Evolutionary conservation across 352 stramenopile species (phyloP), one percentile per base, ranked within the genome.

Genomic region (Globisporangium paddicum): DNA sequence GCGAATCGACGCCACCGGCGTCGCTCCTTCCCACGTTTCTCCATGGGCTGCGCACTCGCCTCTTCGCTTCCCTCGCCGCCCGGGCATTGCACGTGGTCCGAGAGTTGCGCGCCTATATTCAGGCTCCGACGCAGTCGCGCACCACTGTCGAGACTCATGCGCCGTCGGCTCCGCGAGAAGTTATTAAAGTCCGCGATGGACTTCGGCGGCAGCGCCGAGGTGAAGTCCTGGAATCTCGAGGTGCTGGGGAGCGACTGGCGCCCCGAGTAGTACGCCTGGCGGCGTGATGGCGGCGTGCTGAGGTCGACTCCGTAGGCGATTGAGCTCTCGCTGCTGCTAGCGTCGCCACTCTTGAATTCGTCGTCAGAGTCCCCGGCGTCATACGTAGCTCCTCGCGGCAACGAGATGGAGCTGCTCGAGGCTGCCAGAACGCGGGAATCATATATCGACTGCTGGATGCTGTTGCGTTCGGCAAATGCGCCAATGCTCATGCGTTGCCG

Each of bases 101-200:
- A 18, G 16, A 44, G 25, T 25, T 51, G 45, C 14, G 14, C 45
- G 25, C 37, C 45, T 25, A 51, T 6, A 25, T 25, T 51, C 14
- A 51, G 21, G 8, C 45, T 16, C 23, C 45, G 50, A 7, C 28
- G 34, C 19, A 44, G 21, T 1, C 50, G 50, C 19, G 8, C 14
- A 11, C 16, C 25, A 11, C 18, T 51, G 16, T 51, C 53, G 10
- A 59, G 14, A 21, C 53, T 59, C 38, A 35, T 48, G n/a, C 53
- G 41, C n/a, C 53, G 38, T 8, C 53, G 38, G 28, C 53, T 59
- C 0, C 53, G 45, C 21, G 45, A 18, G 28, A 62, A 62, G 37
- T 62, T 62, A 10, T 55, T 34, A 13, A 62, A 62, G 18, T 62
- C 55, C n/a, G 47, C 35, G 35, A 62, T 55, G 3, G 30, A 47